Evolutionary conservation across 495 filamentous ascomycete species (phyloP).

Genomic region (Xylaria venustula): DNA sequence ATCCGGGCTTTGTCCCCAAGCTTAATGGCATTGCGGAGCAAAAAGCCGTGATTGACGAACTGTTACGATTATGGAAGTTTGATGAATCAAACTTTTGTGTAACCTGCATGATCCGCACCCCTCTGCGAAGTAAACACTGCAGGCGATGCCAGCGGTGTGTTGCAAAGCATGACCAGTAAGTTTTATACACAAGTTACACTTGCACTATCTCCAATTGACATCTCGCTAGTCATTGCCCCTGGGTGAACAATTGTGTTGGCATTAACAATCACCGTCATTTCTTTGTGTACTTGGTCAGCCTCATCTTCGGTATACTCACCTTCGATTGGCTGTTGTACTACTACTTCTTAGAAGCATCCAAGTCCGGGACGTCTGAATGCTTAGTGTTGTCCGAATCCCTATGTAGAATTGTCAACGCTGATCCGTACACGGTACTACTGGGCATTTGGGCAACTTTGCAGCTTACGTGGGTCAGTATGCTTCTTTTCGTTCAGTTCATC

Average conservation of each 20-base stretch:
- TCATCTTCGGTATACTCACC: slow-evolving; percentile 71
- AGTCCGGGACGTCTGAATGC: slow-evolving; percentile 52
- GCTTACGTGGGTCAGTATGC: slow-evolving; percentile 92
- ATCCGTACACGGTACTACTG: slow-evolving; percentile 79
- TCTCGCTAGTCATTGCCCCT: slow-evolving; percentile 82
- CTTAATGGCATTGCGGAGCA: slow-evolving; percentile 82
- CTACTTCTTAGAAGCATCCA: slow-evolving; percentile 36
- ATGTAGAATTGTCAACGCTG: slow-evolving; percentile 71
- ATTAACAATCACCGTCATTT: slow-evolving; percentile 96
- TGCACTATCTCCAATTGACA: slow-evolving; percentile 34
- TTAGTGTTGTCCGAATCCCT: slow-evolving; percentile 70
- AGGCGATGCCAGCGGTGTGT: slow-evolving; percentile 86
- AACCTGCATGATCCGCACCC: slow-evolving; percentile 87
- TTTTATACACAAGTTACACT: not conserved
- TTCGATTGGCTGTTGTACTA: slow-evolving; percentile 51
- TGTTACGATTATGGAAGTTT: slow-evolving; percentile 81
- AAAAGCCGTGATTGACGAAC: slow-evolving; percentile 79
- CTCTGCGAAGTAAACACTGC: slow-evolving; percentile 93
- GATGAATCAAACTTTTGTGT: slow-evolving; percentile 94
- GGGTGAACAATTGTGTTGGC: slow-evolving; percentile 95
- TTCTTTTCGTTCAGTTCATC: slow-evolving; percentile 85
- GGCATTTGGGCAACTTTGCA: slow-evolving; percentile 77
- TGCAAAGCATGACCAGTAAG: slow-evolving; percentile 96
- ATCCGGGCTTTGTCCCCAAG: slow-evolving; percentile 95
- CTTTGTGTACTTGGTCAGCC: slow-evolving; percentile 76